A percentile compares a stretch with the other conserved stretches of the same genome.
Evolutionary conservation across 805 yeast genomes (phyloP).

Genomic region (Wickerhamiella allomyrinae): DNA sequence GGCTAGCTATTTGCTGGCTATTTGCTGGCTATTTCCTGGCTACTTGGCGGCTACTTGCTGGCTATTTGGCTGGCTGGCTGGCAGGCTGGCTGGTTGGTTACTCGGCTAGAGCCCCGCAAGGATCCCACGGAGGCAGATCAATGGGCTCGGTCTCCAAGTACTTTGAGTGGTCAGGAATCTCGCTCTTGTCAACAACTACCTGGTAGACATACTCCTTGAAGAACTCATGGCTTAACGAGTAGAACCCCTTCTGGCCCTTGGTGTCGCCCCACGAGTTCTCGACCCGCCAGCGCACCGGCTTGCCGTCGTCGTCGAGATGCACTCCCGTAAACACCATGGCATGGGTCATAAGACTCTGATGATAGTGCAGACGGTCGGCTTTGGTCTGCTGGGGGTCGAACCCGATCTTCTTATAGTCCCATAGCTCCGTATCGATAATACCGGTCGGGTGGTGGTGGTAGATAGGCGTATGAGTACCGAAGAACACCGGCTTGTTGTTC

Average conservation of each 20-base stretch:
- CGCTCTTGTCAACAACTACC: conserved; percentile 44
- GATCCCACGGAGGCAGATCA: conserved; percentile 63
- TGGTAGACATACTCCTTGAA: conserved; percentile 65
- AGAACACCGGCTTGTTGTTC: conserved; percentile 66
- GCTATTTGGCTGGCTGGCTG: too few relatives aligned
- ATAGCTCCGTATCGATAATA: conserved; percentile 55
- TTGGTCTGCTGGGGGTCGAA: conserved; percentile 40
- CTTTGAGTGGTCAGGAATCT: conserved; percentile 30
- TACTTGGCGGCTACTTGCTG: too few relatives aligned
- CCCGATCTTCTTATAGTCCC: conserved; percentile 41
- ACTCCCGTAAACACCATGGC: conserved; percentile 81
- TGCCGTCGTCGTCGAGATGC: conserved; percentile 48
- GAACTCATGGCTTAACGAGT: conserved; percentile 58
- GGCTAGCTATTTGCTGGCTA: too few relatives aligned
- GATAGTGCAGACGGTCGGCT: conserved; percentile 54
- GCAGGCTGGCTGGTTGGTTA: conserved; percentile 3
- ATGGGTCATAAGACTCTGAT: conserved; percentile 72
- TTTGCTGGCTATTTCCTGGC: too few relatives aligned
- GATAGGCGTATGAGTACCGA: conserved; percentile 82
- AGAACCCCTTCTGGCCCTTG: conserved; percentile 52
- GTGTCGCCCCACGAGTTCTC: conserved; percentile 71
- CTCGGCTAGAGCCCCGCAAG: conserved; percentile 60
- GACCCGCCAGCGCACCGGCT: conserved; percentile 55
- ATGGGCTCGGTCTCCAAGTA: conserved; percentile 35
- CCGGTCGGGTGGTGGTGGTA: conserved; percentile 52